phyloP scores from a whole-genome alignment of 305 asterid genomes.

The Caryopteris hybrid region DNA sequence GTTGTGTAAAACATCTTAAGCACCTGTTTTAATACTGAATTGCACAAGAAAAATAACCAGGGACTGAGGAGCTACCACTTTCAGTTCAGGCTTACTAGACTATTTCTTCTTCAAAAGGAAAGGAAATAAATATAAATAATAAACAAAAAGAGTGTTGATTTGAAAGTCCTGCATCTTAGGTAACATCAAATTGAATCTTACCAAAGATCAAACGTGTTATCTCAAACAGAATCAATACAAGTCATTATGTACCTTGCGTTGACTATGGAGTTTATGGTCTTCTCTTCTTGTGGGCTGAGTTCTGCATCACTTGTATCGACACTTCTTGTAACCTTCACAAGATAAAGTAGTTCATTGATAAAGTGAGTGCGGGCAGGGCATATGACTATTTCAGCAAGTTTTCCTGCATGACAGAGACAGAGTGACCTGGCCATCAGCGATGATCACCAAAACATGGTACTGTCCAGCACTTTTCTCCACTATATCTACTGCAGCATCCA shows the following conservation, averaged over 20 bases:
- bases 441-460: slow-evolving; percentile 78
- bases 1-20: not conserved
- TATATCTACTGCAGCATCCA: slow-evolving; percentile 81
- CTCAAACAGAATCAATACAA: not conserved
- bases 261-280: slow-evolving; percentile 62
- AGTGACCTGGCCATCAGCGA: slow-evolving; percentile 86
- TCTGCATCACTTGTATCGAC: slow-evolving; percentile 45
- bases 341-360: slow-evolving; percentile 15
- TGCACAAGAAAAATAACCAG: slow-evolving; percentile 1
- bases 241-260: slow-evolving; percentile 56
- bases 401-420: not conserved
- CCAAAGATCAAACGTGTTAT: not conserved
- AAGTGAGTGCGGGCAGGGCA: not conserved
- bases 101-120: not conserved
- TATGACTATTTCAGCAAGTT: not conserved
- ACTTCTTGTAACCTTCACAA: slow-evolving; percentile 70
- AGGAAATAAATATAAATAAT: not conserved
- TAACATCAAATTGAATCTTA: not conserved
- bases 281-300: slow-evolving; percentile 67
- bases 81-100: not conserved
- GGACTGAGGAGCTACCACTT: not conserved
- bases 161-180: not conserved
- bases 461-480: slow-evolving; percentile 83
- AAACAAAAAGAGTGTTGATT: not conserved
- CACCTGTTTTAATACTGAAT: slow-evolving; percentile 5